Percentiles rank a stretch among this genome's conserved stretches.
Evolutionary conservation across 1,139 yeast species (phyloP).

Genomic region (Saccharomyces hybrid): DNA sequence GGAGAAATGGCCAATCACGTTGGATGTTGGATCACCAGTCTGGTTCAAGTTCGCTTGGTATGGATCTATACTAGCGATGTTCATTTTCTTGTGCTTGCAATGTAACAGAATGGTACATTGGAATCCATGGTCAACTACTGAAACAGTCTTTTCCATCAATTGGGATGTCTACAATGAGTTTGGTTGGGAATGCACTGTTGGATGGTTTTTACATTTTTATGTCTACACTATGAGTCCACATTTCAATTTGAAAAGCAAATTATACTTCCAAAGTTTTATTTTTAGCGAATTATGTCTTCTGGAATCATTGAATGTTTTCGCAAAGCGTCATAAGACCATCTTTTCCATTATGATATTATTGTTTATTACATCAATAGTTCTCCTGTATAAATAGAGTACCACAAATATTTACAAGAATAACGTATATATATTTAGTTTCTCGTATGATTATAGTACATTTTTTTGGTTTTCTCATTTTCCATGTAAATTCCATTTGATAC

Average conservation of each 20-base stretch:
- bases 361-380: conserved; percentile 2
- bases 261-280: conserved; percentile 54
- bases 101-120: conserved; percentile 8
- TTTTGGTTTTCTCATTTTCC: not conserved
- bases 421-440: not conserved
- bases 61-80: not conserved
- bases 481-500: not conserved
- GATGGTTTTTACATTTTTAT: conserved; percentile 53
- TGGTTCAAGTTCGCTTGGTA: not conserved
- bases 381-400: conserved; percentile 4
- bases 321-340: conserved; percentile 5
- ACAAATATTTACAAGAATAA: not conserved
- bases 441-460: not conserved
- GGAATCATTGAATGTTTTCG: conserved; percentile 7
- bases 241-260: conserved; percentile 39
- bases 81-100: not conserved
- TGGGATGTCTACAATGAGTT: conserved; percentile 22
- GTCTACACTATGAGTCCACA: conserved; percentile 48
- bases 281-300: conserved; percentile 46
- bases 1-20: conserved; percentile 20
- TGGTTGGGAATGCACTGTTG: conserved; percentile 40
- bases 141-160: not conserved
- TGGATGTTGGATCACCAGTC: not conserved
- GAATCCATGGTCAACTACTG: conserved; percentile 18
- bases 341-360: not conserved